These are phyloP conservation scores for Solanum tacnaense DNA, from an alignment of 257 asterid genomes.

Conservation along the genomic window DNA sequence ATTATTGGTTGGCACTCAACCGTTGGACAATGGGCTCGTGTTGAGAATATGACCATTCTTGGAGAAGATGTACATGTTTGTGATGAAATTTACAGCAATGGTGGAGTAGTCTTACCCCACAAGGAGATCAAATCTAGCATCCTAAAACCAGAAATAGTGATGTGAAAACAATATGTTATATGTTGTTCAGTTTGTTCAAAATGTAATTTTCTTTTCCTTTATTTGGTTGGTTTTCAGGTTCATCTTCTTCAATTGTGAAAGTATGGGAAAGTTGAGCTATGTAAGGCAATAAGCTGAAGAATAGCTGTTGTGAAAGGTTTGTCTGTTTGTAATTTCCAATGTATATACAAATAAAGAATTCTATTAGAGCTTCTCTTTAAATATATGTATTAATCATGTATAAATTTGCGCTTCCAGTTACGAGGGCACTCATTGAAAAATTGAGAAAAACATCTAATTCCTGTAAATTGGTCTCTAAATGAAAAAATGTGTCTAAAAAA, in stretches of 20 bases:
- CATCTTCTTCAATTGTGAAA: background rate
- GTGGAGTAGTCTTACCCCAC: constrained; percentile 23
- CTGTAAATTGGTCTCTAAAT: background rate
- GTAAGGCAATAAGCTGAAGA: background rate
- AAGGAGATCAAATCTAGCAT: constrained; percentile 44
- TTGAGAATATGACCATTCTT: constrained; percentile 29
- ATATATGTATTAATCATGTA: background rate
- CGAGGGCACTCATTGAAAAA: background rate
- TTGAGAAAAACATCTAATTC: too few species aligned
- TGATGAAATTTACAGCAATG: constrained; percentile 21
- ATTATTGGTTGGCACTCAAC: constrained; percentile 28
- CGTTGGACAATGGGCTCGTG: constrained; percentile 23
- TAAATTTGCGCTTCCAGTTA: background rate
- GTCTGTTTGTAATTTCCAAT: background rate
- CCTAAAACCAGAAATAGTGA: constrained; percentile 19
- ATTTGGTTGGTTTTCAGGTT: background rate
- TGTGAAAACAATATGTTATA: constrained; percentile 12
- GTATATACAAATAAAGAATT: background rate
- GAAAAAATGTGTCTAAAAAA: background rate
- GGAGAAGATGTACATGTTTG: constrained; percentile 24
- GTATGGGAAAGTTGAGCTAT: background rate
- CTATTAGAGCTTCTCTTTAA: background rate
- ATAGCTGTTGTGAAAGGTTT: background rate
- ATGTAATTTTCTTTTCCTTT: background rate
- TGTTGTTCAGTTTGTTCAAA: background rate